These are phyloP conservation scores for Candida nitratophila DNA, from an alignment of 805 yeast genomes.

Conservation along the genomic window DNA sequence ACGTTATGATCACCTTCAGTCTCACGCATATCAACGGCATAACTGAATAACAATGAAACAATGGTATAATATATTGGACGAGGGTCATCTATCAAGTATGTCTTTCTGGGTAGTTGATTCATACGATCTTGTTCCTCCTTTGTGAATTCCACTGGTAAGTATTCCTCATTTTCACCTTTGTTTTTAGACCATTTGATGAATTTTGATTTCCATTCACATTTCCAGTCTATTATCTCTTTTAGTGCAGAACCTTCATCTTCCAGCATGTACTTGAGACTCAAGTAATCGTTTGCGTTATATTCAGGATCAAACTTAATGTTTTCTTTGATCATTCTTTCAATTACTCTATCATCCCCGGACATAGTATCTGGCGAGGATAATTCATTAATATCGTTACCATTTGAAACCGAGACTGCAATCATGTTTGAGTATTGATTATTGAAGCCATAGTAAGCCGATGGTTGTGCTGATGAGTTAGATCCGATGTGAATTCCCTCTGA, in stretches of 20 bases:
- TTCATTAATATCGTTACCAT: slow-evolving; percentile 91
- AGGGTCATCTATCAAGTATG: slow-evolving; percentile 48
- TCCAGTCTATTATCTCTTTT: slow-evolving; percentile 41
- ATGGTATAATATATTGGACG: slow-evolving; percentile 57
- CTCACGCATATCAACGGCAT: slow-evolving; percentile 67
- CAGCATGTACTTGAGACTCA: slow-evolving; percentile 48
- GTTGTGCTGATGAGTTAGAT: slow-evolving; percentile 12
- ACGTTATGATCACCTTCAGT: slow-evolving; percentile 65
- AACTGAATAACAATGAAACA: slow-evolving; percentile 63
- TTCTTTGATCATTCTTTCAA: slow-evolving; percentile 62
- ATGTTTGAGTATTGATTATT: slow-evolving; percentile 55
- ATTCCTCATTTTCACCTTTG: slow-evolving; percentile 22
- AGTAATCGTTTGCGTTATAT: slow-evolving; percentile 78
- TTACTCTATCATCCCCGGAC: slow-evolving; percentile 47
- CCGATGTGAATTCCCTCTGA: slow-evolving; percentile 10
- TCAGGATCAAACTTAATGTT: slow-evolving; percentile 78
- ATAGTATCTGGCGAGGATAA: slow-evolving; percentile 73
- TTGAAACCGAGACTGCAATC: slow-evolving; percentile 58
- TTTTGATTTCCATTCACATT: slow-evolving; percentile 36
- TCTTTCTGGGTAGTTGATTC: slow-evolving; percentile 59
- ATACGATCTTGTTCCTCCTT: slow-evolving; percentile 59
- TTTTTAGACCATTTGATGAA: slow-evolving; percentile 44
- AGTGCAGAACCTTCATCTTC: slow-evolving; percentile 42
- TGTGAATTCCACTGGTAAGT: slow-evolving; percentile 46
- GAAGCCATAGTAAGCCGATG: slow-evolving; percentile 65